phyloP scores from a whole-genome alignment of 2,329 filamentous ascomycete genomes.

The Chalaropsis ovoidea region DNA sequence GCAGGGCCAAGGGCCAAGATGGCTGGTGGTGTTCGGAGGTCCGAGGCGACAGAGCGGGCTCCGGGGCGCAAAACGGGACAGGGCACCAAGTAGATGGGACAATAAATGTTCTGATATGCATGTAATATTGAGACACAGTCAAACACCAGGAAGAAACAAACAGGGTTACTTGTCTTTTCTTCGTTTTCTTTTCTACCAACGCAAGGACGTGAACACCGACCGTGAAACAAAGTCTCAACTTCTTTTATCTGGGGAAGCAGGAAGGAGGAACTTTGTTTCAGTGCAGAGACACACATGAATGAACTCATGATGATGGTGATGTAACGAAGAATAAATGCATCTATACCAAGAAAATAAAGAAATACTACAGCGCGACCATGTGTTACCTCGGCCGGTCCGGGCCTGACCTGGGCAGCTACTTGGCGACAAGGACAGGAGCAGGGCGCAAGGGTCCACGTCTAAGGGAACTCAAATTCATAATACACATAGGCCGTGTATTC shows the following conservation, averaged over 20 bases:
- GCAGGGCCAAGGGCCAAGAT: background rate
- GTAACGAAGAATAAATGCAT: constrained; percentile 1
- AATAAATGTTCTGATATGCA: background rate
- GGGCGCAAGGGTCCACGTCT: background rate
- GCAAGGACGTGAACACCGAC: too few relatives aligned
- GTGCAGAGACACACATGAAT: background rate
- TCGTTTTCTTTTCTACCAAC: background rate
- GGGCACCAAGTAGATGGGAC: background rate
- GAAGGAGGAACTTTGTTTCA: background rate
- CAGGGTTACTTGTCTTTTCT: background rate
- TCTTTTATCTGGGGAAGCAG: background rate
- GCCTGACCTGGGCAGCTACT: background rate
- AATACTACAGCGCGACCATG: background rate
- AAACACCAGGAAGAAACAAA: background rate
- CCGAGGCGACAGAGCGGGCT: constrained; percentile 14
- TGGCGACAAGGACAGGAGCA: background rate
- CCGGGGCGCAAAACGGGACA: background rate
- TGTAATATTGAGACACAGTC: background rate
- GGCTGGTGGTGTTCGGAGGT: constrained; percentile 21
- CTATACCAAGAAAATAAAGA: constrained; percentile 3
- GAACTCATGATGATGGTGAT: background rate
- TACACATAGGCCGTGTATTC: constrained; percentile 97
- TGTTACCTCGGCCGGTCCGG: background rate
- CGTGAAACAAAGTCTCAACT: too few relatives aligned
- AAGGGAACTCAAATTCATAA: constrained; percentile 79